A percentile compares a stretch with the other conserved stretches of the same genome.
Conservation (phyloP, 2,329 filamentous ascomycete genomes). For the Botrytis galanthina region DNA sequence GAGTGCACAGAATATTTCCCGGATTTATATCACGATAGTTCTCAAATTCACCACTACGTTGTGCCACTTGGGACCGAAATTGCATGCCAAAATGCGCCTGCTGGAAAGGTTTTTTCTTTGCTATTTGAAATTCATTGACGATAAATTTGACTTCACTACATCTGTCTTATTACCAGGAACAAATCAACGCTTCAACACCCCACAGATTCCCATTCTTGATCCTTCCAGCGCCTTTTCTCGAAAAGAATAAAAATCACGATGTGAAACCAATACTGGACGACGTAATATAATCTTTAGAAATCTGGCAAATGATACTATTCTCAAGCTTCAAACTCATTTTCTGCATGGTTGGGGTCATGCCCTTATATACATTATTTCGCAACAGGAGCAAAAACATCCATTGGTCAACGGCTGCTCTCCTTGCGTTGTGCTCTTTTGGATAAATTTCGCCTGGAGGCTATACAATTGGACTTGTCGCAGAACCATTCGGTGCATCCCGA, state of each 20-base stretch:
- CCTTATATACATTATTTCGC: background rate
- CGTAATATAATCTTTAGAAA: background rate
- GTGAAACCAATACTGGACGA: too few species aligned
- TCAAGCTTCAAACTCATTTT: background rate
- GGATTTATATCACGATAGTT: background rate
- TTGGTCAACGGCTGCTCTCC: background rate
- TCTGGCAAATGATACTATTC: background rate
- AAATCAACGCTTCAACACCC: background rate
- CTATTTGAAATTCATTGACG: background rate
- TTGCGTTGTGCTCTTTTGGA: constrained; percentile 2
- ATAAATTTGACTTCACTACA: background rate
- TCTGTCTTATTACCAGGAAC: background rate
- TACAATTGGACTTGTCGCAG: constrained; percentile 38
- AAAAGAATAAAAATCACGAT: background rate
- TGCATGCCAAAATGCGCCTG: background rate
- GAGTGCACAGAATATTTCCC: background rate
- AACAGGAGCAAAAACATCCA: background rate
- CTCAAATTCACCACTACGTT: background rate
- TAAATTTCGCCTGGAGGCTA: constrained; percentile 29
- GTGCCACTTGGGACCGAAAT: background rate
- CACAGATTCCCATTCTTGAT: background rate
- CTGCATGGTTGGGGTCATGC: background rate
- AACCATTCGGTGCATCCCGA: constrained; percentile 39
- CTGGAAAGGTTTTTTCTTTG: background rate
- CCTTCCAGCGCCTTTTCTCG: too few species aligned